phyloP scores from a whole-genome alignment of 2,329 filamentous ascomycete genomes.

The Sclerotinia sclerotiorum region DNA sequence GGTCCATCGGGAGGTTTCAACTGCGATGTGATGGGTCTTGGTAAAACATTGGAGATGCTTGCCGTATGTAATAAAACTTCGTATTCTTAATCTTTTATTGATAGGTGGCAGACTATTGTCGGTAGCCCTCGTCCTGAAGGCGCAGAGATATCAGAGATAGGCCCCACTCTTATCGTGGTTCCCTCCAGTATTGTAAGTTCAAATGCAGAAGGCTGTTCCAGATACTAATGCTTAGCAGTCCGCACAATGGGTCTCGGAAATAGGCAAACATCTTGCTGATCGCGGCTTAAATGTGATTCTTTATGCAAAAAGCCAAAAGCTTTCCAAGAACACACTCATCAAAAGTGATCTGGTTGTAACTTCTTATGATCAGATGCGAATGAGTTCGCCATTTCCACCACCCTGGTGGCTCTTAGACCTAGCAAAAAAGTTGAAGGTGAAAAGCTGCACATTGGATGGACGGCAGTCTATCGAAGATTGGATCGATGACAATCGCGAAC shows the following conservation, averaged over 20 bases:
- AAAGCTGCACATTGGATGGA: background rate
- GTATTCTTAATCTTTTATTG: background rate
- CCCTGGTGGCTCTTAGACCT: background rate
- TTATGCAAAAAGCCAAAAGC: slow-evolving; percentile 1
- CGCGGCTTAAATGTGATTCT: background rate
- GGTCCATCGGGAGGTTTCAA: slow-evolving; percentile 7
- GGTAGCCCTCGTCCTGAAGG: slow-evolving; percentile 2
- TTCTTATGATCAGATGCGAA: background rate
- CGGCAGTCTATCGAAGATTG: background rate
- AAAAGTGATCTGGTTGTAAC: slow-evolving; percentile 1
- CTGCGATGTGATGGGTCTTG: slow-evolving; percentile 15
- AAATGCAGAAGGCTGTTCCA: background rate
- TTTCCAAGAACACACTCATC: background rate
- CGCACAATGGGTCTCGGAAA: background rate
- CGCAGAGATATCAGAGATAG: background rate
- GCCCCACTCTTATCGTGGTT: slow-evolving; percentile 1
- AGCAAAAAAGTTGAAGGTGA: background rate
- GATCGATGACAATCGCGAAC: slow-evolving; percentile 1
- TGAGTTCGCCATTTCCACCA: slow-evolving; percentile 7
- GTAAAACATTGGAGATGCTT: slow-evolving; percentile 7
- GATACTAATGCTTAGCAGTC: background rate
- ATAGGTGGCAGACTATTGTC: background rate
- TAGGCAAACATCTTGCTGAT: background rate
- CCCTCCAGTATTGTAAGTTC: slow-evolving; percentile 4
- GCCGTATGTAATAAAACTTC: background rate